phyloP scores from a whole-genome alignment of 805 yeast species.

The Starmera amethionina region DNA sequence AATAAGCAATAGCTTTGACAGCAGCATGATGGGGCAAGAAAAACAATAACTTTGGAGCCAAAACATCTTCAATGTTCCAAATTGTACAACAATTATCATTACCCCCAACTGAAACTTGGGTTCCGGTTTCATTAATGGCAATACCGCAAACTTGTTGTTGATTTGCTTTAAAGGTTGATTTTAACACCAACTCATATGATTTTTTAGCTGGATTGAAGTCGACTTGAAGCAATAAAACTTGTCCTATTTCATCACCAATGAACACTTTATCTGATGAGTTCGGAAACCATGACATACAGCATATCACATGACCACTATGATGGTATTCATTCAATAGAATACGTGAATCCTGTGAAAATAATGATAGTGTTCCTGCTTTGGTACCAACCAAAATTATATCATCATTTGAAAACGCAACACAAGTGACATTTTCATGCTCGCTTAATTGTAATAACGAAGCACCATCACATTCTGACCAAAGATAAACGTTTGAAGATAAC shows the following conservation, averaged over 20 bases:
- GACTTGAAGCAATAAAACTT: constrained; percentile 34
- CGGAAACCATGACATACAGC: constrained; percentile 54
- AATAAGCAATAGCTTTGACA: constrained; percentile 79
- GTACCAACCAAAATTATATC: constrained; percentile 47
- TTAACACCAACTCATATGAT: constrained; percentile 13
- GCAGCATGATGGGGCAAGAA: constrained; percentile 70
- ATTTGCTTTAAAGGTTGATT: constrained; percentile 32
- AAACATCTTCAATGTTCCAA: constrained; percentile 49
- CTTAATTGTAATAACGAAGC: constrained; percentile 33
- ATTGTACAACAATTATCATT: constrained; percentile 74
- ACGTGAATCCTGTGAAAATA: constrained; percentile 29
- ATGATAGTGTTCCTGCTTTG: constrained; percentile 39
- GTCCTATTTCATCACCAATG: constrained; percentile 61
- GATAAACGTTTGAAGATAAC: constrained; percentile 42
- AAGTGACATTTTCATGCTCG: constrained; percentile 35
- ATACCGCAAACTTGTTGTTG: constrained; percentile 59
- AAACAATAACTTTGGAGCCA: constrained; percentile 34
- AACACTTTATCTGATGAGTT: constrained; percentile 28
- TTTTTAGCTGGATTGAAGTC: constrained; percentile 1
- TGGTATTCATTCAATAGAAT: constrained; percentile 10
- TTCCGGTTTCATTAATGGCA: constrained; percentile 42
- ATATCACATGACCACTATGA: constrained; percentile 32
- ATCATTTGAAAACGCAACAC: constrained; percentile 44
- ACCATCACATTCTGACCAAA: constrained; percentile 50
- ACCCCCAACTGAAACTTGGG: constrained; percentile 69